Conservation (phyloP, 2,329 filamentous ascomycete species). For the Hymenoscyphus infarciens region DNA sequence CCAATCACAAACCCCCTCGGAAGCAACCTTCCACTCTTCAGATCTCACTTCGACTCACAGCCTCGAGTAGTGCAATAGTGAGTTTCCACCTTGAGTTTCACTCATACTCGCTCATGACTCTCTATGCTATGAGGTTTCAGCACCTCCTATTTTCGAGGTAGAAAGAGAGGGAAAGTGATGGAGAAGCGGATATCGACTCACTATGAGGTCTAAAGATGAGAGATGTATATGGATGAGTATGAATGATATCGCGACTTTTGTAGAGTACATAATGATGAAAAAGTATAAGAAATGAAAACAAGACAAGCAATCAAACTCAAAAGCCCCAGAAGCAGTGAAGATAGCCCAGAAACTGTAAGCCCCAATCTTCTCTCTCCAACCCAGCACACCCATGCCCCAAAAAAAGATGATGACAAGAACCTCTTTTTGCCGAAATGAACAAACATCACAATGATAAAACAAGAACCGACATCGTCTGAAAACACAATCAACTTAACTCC, state of each 20-base stretch:
- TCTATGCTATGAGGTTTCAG: too few species aligned
- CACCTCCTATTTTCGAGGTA: background rate
- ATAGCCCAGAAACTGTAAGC: background rate
- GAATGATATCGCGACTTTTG: background rate
- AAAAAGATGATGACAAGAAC: background rate
- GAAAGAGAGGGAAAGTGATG: background rate
- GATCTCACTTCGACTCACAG: too few species aligned
- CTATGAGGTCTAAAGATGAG: background rate
- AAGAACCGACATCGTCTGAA: slow-evolving; percentile 1
- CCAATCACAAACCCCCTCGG: background rate
- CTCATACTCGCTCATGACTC: background rate
- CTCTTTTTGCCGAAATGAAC: background rate
- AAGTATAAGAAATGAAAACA: background rate
- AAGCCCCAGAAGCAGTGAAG: background rate
- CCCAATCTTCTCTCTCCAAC: background rate
- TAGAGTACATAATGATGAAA: background rate
- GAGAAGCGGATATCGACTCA: background rate
- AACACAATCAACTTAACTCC: too few species aligned
- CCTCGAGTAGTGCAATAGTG: background rate
- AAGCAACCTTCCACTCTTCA: background rate
- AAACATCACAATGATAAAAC: background rate
- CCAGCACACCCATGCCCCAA: background rate
- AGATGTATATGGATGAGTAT: background rate
- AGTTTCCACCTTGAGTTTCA: background rate
- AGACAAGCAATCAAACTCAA: background rate